A percentile compares a stretch with the other conserved stretches of the same genome.
phyloP scores from a whole-genome alignment of 805 yeast species.

The Komagataella ulmi region DNA sequence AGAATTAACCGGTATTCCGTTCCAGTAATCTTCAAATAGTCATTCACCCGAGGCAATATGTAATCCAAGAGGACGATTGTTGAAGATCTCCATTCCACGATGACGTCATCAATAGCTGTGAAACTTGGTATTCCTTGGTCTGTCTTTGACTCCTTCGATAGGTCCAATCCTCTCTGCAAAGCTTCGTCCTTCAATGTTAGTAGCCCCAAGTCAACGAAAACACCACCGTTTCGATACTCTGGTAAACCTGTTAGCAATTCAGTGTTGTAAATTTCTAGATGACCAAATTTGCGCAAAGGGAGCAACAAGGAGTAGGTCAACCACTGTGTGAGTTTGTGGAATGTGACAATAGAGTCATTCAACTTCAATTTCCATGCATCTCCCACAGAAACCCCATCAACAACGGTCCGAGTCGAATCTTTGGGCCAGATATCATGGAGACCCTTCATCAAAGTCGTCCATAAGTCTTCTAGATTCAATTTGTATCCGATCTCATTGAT shows the following conservation, averaged over 20 bases:
- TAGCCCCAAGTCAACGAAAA: slow-evolving; percentile 42
- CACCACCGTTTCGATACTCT: slow-evolving; percentile 54
- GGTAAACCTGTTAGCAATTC: slow-evolving; percentile 41
- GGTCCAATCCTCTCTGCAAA: slow-evolving; percentile 21
- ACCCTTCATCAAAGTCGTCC: slow-evolving; percentile 45
- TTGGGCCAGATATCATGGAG: slow-evolving; percentile 49
- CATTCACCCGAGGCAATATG: slow-evolving; percentile 37
- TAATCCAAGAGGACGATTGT: slow-evolving; percentile 45
- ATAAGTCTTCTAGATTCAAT: slow-evolving; percentile 32
- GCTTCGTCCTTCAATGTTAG: slow-evolving; percentile 30
- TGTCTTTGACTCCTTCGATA: slow-evolving; percentile 16
- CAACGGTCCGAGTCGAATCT: slow-evolving; percentile 29
- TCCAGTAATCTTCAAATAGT: slow-evolving; percentile 20
- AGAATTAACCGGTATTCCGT: slow-evolving; percentile 22
- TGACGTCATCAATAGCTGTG: slow-evolving; percentile 40
- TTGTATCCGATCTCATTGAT: slow-evolving; percentile 7
- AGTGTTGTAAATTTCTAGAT: slow-evolving; percentile 24
- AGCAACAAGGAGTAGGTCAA: slow-evolving; percentile 44
- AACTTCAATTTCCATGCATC: slow-evolving; percentile 45
- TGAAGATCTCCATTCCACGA: slow-evolving; percentile 57
- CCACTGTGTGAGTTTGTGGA: slow-evolving; percentile 60
- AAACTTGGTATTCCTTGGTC: slow-evolving; percentile 28
- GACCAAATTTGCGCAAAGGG: slow-evolving; percentile 34
- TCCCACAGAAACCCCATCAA: slow-evolving; percentile 40
- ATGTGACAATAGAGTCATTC: slow-evolving; percentile 32